Percentiles rank a stretch among this genome's conserved stretches.
Evolutionary conservation across 2,329 filamentous ascomycete genomes (phyloP).

Genomic region (Alternaria conjuncta): DNA sequence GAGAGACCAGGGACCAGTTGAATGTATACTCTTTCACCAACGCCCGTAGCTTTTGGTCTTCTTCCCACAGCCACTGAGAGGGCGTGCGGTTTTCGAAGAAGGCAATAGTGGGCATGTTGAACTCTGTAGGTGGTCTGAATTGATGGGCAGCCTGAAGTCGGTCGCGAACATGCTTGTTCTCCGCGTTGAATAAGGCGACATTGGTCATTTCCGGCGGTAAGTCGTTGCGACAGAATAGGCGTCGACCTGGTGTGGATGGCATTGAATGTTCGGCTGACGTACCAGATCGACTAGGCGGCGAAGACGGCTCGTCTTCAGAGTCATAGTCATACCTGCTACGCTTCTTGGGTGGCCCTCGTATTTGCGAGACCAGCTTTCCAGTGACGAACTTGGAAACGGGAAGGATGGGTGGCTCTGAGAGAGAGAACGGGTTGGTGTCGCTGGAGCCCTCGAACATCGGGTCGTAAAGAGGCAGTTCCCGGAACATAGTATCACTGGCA

Average conservation of each 20-base stretch:
- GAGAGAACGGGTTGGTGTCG: constrained; percentile 42
- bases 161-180: constrained; percentile 89
- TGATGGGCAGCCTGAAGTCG: constrained; percentile 89
- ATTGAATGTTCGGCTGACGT: constrained; percentile 52
- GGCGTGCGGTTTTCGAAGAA: constrained; percentile 89
- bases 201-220: constrained; percentile 73
- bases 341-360: constrained; percentile 72
- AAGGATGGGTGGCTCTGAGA: constrained; percentile 64
- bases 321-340: constrained; percentile 83
- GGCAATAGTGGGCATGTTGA: constrained; percentile 84
- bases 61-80: constrained; percentile 88
- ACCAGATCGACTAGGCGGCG: constrained; percentile 46
- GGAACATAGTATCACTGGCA: constrained; percentile 76
- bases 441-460: constrained; percentile 40
- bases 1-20: constrained; percentile 96
- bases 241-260: constrained; percentile 48
- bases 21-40: constrained; percentile 93
- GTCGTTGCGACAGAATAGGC: constrained; percentile 52
- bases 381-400: constrained; percentile 87
- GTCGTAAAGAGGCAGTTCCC: constrained; percentile 81
- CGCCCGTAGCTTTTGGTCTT: constrained; percentile 86
- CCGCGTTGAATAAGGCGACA: constrained; percentile 86
- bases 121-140: constrained; percentile 90
- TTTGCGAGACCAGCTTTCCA: constrained; percentile 75
- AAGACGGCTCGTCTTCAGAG: constrained; percentile 67